Evolutionary conservation across 495 filamentous ascomycete species (phyloP).

Genomic region (Neurospora sp.): DNA sequence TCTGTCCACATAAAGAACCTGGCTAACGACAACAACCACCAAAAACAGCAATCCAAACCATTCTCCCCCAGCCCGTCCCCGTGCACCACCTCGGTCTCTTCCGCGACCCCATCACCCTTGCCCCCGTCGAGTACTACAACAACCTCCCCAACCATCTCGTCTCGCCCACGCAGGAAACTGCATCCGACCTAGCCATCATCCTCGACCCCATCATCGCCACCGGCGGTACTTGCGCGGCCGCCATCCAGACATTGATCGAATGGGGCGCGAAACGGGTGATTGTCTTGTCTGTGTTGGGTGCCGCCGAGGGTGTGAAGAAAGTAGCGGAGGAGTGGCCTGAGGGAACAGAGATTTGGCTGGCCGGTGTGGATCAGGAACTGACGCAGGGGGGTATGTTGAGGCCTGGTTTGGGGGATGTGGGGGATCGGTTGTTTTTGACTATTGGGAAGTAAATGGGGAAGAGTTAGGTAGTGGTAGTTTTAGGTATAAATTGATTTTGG

Average conservation of each 20-base stretch:
- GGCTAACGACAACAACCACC: not conserved
- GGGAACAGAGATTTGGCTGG: conserved; percentile 73
- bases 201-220: conserved; percentile 92
- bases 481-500: too few relatives aligned
- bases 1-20: too few relatives aligned
- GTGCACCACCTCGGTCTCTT: conserved; percentile 92
- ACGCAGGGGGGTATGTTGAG: conserved; percentile 80
- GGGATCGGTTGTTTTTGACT: conserved; percentile 86
- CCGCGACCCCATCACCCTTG: conserved; percentile 72
- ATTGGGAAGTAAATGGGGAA: conserved; percentile 61
- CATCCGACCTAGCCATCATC: conserved; percentile 57
- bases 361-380: conserved; percentile 62
- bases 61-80: conserved; percentile 72
- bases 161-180: conserved; percentile 7
- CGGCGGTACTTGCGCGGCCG: conserved; percentile 78
- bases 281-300: conserved; percentile 67
- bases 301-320: conserved; percentile 50
- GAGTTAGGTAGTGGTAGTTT: too few relatives aligned
- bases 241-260: conserved; percentile 78
- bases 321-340: conserved; percentile 67
- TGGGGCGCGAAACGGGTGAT: conserved; percentile 82
- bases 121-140: conserved; percentile 96
- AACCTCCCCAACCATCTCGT: conserved; percentile 72
- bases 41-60: conserved; percentile 57
- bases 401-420: conserved; percentile 85